Percentiles rank a stretch among this genome's conserved stretches.
These are phyloP conservation scores for Candida labiduridarum DNA, from an alignment of 1,139 yeast species.

Conservation along the genomic window DNA sequence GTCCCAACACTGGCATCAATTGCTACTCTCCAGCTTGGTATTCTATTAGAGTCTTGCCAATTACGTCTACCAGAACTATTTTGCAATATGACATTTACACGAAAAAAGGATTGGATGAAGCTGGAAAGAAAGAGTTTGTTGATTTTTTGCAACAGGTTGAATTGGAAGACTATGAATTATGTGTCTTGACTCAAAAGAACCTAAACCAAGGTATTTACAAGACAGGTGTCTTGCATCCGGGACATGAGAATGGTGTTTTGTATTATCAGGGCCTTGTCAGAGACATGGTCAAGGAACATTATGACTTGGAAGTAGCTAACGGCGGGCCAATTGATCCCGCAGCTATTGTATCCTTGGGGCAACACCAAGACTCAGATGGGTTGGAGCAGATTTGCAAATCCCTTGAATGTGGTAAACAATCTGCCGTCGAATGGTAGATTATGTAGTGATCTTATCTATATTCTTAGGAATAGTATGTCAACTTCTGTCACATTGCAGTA, in stretches of 20 bases:
- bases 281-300: conserved; percentile 61
- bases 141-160: conserved; percentile 65
- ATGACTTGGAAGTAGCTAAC: conserved; percentile 41
- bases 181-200: conserved; percentile 60
- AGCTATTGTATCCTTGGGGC: conserved; percentile 37
- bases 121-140: conserved; percentile 58
- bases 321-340: conserved; percentile 58
- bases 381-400: conserved; percentile 51
- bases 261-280: conserved; percentile 58
- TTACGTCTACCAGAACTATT: conserved; percentile 53
- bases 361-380: conserved; percentile 47
- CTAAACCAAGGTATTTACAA: conserved; percentile 60
- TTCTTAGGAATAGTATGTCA: too few relatives aligned
- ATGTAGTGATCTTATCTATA: background rate
- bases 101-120: conserved; percentile 56
- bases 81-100: conserved; percentile 63
- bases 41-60: conserved; percentile 59
- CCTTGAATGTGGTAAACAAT: conserved; percentile 39
- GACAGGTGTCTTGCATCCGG: conserved; percentile 60
- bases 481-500: too few relatives aligned
- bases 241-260: conserved; percentile 59
- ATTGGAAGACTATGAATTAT: conserved; percentile 59
- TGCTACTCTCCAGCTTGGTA: conserved; percentile 72
- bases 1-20: conserved; percentile 61
- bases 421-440: conserved; percentile 13